These are phyloP conservation scores for Tripidium arundinaceum DNA, from an alignment of 202 grass and related monocot genomes.

Conservation along the genomic window DNA sequence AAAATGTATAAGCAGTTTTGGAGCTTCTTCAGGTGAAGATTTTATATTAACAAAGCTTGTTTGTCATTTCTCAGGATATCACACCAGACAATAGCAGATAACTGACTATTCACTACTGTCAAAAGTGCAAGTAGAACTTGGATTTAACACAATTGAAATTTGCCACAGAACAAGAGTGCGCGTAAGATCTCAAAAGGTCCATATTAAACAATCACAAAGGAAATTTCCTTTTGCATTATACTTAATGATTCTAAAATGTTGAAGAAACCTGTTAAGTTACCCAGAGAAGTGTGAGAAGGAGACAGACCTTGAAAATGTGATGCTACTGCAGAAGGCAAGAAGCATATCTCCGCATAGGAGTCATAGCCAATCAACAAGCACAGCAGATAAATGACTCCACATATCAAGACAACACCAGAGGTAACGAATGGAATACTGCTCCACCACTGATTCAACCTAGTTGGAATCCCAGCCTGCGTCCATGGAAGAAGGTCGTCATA, in stretches of 20 bases:
- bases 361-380: slow-evolving; percentile 95
- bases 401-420: slow-evolving; percentile 67
- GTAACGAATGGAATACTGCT: slow-evolving; percentile 82
- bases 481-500: neutral
- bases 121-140: neutral
- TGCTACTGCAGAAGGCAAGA: slow-evolving; percentile 67
- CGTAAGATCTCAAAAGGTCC: neutral
- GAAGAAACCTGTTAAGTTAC: neutral
- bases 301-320: slow-evolving; percentile 85
- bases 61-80: neutral
- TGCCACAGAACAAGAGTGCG: too few relatives aligned
- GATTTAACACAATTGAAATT: too few relatives aligned
- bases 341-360: slow-evolving; percentile 81
- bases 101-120: neutral
- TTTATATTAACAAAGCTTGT: neutral
- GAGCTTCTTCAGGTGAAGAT: neutral
- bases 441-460: slow-evolving; percentile 92
- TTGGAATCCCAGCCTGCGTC: slow-evolving; percentile 70
- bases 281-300: neutral
- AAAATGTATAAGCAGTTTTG: neutral
- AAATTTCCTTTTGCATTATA: slow-evolving; percentile 13
- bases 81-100: neutral
- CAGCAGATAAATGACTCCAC: slow-evolving; percentile 61
- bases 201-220: neutral
- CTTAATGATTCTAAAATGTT: neutral